A percentile compares a stretch with the other conserved stretches of the same genome.
phyloP scores from a whole-genome alignment of 495 filamentous ascomycete species.

The Halenospora varia region DNA sequence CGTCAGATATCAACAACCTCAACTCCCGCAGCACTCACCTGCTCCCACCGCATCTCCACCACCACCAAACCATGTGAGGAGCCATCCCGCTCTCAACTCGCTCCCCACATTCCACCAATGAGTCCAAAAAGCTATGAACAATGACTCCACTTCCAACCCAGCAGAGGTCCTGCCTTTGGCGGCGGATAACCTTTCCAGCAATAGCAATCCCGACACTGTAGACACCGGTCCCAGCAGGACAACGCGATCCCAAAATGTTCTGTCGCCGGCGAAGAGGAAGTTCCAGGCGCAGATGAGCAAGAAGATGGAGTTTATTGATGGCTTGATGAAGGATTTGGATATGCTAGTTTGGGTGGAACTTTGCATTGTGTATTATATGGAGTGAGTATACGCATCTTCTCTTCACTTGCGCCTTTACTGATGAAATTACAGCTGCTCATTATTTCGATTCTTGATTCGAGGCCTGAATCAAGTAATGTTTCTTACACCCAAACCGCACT shows the following conservation, averaged over 20 bases:
- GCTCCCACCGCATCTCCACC: not conserved
- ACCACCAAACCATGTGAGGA: constrained; percentile 18
- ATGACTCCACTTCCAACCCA: constrained; percentile 57
- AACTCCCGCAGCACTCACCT: not conserved
- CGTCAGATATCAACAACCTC: too few relatives aligned
- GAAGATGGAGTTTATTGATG: constrained; percentile 59
- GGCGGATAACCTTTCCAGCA: constrained; percentile 15
- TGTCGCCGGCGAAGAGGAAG: constrained; percentile 32
- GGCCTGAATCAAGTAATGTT: constrained; percentile 68
- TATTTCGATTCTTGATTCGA: constrained; percentile 66
- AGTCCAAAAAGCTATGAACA: constrained; percentile 56
- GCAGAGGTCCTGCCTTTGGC: constrained; percentile 37
- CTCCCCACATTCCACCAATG: constrained; percentile 25
- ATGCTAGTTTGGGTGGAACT: constrained; percentile 78
- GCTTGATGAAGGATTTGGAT: constrained; percentile 70
- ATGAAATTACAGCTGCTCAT: constrained; percentile 59
- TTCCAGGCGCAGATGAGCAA: constrained; percentile 49
- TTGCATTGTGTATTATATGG: constrained; percentile 83
- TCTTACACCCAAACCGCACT: constrained; percentile 70
- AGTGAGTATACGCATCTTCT: constrained; percentile 49
- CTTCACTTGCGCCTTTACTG: not conserved
- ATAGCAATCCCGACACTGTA: constrained; percentile 25
- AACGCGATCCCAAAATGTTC: constrained; percentile 23
- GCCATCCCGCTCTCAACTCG: not conserved
- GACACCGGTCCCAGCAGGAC: constrained; percentile 23